Base-by-base conservation (phyloP, 2,329 filamentous ascomycete species). In the Xylaria digitata region DNA sequence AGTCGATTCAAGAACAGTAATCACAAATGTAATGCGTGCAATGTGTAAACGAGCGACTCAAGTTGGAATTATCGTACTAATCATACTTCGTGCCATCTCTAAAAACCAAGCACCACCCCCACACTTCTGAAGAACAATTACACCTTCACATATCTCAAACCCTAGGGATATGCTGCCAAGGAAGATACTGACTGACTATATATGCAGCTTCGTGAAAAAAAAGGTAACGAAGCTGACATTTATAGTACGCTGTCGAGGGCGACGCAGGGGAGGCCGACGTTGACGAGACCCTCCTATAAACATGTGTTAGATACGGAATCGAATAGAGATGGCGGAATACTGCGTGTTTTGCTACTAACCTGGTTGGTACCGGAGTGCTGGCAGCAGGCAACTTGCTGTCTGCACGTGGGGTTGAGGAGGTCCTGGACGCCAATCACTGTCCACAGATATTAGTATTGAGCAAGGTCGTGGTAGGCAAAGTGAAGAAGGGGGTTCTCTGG, bases 371-470 rank as follows among this genome's bases (percentile, higher is more conserved):
- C 74, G 49, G 73, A 73, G 73, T 74, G 66, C 72, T 77, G 75
- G 73, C 76, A 78, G 73, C 75, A 78, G 62, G 75, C 75, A 50
- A 70, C 74, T 37, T 68, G 74, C 71, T 77, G 75, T 70, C 73
- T 75, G 75, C 75, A 78, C 66, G 75, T 71, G 63, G 46, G 69
- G 53, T 77, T 69, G 46, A 77, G 71, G 37, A 77, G 37, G 63
- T 77, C 75, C 26, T 58, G 40, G 0, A 77, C 49, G 60, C 74
- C 76, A 65, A 75, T 72, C 17, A 73, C 71, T 74, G 19, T 46
- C 1, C 17, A 13, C 3, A n/a, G 1, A 1, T 15, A 37, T 68
- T 40, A 68, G 57, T 23, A 54, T 49, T 7, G 2, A 13, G 26
- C 1, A 7, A 19, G 0, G 0, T 8, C n/a, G n/a, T n/a, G n/a